Base-by-base conservation (phyloP, 208 protist genomes). In the Leishmania tropica region DNA sequence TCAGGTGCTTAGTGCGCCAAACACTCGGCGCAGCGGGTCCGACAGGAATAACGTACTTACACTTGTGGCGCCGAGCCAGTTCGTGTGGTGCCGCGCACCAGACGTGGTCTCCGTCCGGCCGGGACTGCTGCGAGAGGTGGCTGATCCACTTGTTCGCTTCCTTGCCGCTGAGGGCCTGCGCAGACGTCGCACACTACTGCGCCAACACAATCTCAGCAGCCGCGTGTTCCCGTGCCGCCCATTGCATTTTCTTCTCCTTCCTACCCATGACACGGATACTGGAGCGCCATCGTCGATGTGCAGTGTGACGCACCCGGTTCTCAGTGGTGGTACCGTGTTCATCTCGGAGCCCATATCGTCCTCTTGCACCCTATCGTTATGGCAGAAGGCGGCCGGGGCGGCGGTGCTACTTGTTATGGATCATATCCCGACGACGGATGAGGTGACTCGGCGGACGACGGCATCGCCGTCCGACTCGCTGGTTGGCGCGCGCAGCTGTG, bases 331-430 rank as follows among this genome's bases (percentile, higher is more conserved):
- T 13, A 35, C 28, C 28, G 47, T 82, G 28, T 73, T 86, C 56
- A 72, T 94, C 17, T 94, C 90, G 40, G 88, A 94, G 79, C 82
- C 88, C 7, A 88, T 94, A 42, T 78, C 42, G 31, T 58, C 47
- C 31, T 73, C 84, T 19, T 90, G 88, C 81, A 83, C 87, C 11
- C 75, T 94, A 4, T 94, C 88, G 2, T 72, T 90, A 24, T 89
- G 79, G 85, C 78, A 79, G 58, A 75, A 24, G 28, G 8, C 28
- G 3, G 56, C 73, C 7, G 83, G 83, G 6, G 72, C 83, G 2
- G 75, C 68, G 2, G 8, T 78, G 0, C 56, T 86, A 11, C 40
- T 70, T 51, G 58, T 77, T 11, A 54, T 80, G 72, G 83, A 86
- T 68, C 78, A 86, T 78, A 42, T 78, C 13, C 83, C 83, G 6